Conservation (phyloP, 2,329 filamentous ascomycete species). For the Fusarium tjaetaba region DNA sequence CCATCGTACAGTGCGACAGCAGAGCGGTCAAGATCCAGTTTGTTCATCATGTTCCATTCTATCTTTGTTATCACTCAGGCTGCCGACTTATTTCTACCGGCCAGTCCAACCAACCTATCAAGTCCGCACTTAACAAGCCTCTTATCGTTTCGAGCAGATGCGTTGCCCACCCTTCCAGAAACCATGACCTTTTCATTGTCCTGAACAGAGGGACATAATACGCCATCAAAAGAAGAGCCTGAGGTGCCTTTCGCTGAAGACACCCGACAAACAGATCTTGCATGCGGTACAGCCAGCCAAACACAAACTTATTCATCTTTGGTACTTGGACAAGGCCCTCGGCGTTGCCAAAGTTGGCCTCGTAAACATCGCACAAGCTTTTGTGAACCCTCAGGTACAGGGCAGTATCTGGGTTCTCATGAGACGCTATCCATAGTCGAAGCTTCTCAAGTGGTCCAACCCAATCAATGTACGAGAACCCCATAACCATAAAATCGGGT, state of each 20-base stretch:
- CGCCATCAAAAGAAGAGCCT: constrained; percentile 42
- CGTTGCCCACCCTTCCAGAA: constrained; percentile 36
- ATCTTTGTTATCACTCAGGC: constrained; percentile 7
- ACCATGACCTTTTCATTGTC: constrained; percentile 37
- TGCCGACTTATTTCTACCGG: constrained; percentile 31
- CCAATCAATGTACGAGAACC: constrained; percentile 39
- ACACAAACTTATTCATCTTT: constrained; percentile 32
- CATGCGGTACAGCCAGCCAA: constrained; percentile 45
- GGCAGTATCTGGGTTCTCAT: constrained; percentile 40
- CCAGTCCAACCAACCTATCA: constrained; percentile 41
- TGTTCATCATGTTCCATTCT: background rate
- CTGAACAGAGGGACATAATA: constrained; percentile 40
- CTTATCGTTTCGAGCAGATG: constrained; percentile 40
- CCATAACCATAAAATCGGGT: constrained; percentile 36
- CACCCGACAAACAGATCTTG: constrained; percentile 42
- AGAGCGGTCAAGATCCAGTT: background rate
- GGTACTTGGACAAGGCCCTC: constrained; percentile 31
- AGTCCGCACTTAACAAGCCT: constrained; percentile 25
- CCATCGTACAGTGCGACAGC: background rate
- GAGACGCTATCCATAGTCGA: constrained; percentile 37
- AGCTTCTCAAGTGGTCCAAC: constrained; percentile 34
- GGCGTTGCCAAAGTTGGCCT: constrained; percentile 39
- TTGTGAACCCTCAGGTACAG: constrained; percentile 39
- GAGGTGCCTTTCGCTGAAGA: constrained; percentile 41
- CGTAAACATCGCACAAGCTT: constrained; percentile 40